A percentile compares a stretch with the other conserved stretches of the same genome.
These are phyloP conservation scores for Erodium moschatum DNA, from an alignment of 441 rosid genomes.

Conservation along the genomic window DNA sequence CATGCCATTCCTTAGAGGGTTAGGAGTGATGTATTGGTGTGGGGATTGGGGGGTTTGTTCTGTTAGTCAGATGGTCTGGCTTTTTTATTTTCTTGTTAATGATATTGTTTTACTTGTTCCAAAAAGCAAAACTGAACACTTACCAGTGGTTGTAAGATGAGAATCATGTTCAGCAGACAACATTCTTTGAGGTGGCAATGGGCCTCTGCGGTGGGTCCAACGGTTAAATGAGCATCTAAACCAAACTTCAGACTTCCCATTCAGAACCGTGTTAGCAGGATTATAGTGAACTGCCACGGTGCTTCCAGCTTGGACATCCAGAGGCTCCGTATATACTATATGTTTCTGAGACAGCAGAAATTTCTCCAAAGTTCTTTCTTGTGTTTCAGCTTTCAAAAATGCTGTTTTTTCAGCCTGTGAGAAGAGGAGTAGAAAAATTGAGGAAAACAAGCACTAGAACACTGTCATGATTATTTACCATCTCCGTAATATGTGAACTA, in stretches of 20 bases:
- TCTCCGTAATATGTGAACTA: background rate
- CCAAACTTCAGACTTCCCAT: conserved; percentile 84
- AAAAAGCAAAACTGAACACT: conserved; percentile 16
- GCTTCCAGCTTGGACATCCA: conserved; percentile 71
- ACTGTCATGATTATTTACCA: conserved; percentile 13
- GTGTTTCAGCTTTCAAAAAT: conserved; percentile 62
- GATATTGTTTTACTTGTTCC: no score
- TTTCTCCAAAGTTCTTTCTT: conserved; percentile 60
- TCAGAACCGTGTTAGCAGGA: conserved; percentile 70
- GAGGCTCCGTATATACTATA: conserved; percentile 77
- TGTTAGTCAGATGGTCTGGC: no score
- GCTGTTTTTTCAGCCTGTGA: conserved; percentile 60
- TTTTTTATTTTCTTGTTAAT: no score
- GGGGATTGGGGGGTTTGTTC: no score
- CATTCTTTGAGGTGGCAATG: conserved; percentile 81
- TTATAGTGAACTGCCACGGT: conserved; percentile 59
- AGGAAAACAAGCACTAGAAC: conserved; percentile 1
- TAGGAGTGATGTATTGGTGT: no score
- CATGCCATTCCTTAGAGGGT: no score
- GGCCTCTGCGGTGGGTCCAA: conserved; percentile 74
- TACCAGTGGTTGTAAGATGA: conserved; percentile 60
- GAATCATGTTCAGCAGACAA: conserved; percentile 44
- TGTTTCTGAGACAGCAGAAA: conserved; percentile 80
- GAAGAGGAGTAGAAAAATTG: conserved; percentile 22
- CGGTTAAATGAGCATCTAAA: conserved; percentile 87